Conservation (phyloP, 1,139 yeast genomes). For the Candida gigantensis region DNA sequence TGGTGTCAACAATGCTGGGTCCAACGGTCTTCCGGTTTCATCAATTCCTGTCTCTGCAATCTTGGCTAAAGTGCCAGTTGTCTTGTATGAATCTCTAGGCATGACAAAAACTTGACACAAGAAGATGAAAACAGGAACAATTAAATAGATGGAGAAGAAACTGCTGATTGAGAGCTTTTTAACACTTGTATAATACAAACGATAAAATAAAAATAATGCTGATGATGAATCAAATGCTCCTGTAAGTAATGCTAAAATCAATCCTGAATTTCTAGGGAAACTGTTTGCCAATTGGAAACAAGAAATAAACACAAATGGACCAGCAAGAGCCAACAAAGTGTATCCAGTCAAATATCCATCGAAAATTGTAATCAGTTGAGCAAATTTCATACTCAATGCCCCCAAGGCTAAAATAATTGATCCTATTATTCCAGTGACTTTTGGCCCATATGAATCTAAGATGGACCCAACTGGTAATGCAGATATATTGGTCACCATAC, state of each 20-base stretch:
- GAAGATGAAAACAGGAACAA: slow-evolving; percentile 74
- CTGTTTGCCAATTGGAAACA: slow-evolving; percentile 49
- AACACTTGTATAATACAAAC: slow-evolving; percentile 57
- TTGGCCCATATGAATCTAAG: slow-evolving; percentile 78
- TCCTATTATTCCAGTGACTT: slow-evolving; percentile 76
- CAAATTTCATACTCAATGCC: slow-evolving; percentile 46
- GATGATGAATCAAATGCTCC: slow-evolving; percentile 50
- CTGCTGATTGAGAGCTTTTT: slow-evolving; percentile 35
- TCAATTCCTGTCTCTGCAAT: slow-evolving; percentile 71
- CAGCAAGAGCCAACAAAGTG: slow-evolving; percentile 45
- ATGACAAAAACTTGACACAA: slow-evolving; percentile 71
- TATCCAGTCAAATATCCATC: slow-evolving; percentile 45
- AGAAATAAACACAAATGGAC: slow-evolving; percentile 49
- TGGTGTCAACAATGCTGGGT: slow-evolving; percentile 39
- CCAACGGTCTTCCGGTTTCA: slow-evolving; percentile 55
- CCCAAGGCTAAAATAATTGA: slow-evolving; percentile 57
- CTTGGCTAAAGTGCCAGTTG: slow-evolving; percentile 66
- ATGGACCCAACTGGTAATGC: slow-evolving; percentile 82
- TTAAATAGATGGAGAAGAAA: slow-evolving; percentile 66
- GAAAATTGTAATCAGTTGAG: slow-evolving; percentile 23
- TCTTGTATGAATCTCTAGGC: slow-evolving; percentile 78
- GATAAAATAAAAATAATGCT: slow-evolving; percentile 55
- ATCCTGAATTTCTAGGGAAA: slow-evolving; percentile 45
- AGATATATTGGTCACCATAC: slow-evolving; percentile 81
- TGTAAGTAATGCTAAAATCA: slow-evolving; percentile 43